Evolutionary conservation across 1,139 yeast species (phyloP).

Genomic region (Petasospora fabianii): DNA sequence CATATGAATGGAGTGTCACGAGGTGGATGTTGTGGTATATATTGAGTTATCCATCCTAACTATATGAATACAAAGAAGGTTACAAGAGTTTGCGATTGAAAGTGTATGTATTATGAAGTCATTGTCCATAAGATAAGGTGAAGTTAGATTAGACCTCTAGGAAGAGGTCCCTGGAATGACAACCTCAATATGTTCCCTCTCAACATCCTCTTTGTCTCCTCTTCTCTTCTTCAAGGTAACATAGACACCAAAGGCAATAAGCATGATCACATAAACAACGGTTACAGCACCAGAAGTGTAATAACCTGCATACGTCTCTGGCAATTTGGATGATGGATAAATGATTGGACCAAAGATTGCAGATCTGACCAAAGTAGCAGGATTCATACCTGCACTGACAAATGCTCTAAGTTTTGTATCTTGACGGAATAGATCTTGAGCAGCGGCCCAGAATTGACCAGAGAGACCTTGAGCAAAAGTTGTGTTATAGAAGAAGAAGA

Average conservation of each 20-base stretch:
- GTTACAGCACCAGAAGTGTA: constrained; percentile 10
- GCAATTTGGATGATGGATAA: constrained; percentile 12
- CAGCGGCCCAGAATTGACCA: constrained; percentile 15
- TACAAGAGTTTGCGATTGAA: no score
- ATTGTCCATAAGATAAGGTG: no score
- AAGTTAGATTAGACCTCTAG: no score
- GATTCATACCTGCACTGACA: constrained; percentile 13
- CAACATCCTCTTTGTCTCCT: neutral
- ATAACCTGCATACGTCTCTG: constrained; percentile 12
- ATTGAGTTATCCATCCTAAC: no score
- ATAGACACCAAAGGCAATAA: constrained; percentile 5
- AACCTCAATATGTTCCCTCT: no score
- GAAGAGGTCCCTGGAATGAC: no score
- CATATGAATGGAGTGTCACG: no score
- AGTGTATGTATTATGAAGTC: no score
- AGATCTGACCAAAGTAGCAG: constrained; percentile 8
- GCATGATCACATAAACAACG: constrained; percentile 8
- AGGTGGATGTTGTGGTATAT: no score
- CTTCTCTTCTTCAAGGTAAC: neutral
- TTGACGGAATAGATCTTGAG: constrained; percentile 10
- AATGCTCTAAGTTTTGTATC: constrained; percentile 13
- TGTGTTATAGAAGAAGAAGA: constrained; percentile 14
- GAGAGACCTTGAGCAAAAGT: constrained; percentile 11
- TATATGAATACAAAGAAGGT: no score
- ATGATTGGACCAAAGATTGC: constrained; percentile 11